Conservation (phyloP, 2,329 filamentous ascomycete genomes). For the Xylariaceae sp. region DNA sequence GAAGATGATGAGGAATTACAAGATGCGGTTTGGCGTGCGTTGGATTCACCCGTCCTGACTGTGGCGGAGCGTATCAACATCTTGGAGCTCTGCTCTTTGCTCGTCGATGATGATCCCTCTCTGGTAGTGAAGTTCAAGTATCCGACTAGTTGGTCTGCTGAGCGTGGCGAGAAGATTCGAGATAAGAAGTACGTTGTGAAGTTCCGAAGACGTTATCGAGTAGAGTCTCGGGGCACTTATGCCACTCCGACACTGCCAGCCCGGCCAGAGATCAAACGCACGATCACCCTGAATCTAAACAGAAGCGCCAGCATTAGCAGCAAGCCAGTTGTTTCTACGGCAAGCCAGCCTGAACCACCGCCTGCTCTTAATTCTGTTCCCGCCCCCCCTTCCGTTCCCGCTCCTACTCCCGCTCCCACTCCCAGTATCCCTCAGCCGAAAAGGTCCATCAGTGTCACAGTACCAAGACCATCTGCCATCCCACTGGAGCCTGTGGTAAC, state of each 20-base stretch:
- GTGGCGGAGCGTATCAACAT: constrained; percentile 56
- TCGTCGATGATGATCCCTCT: constrained; percentile 56
- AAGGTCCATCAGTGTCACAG: constrained; percentile 26
- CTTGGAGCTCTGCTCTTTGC: constrained; percentile 56
- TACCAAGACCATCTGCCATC: constrained; percentile 18
- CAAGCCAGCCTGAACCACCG: constrained; percentile 16
- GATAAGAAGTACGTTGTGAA: constrained; percentile 33
- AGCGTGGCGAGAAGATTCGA: constrained; percentile 35
- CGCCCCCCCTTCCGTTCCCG: constrained; percentile 4
- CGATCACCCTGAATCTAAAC: constrained; percentile 43
- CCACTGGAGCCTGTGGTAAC: neutral
- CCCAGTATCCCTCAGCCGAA: constrained; percentile 14
- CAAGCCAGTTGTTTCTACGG: constrained; percentile 16
- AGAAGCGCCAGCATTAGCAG: constrained; percentile 33
- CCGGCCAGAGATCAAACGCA: constrained; percentile 39
- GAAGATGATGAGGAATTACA: constrained; percentile 52
- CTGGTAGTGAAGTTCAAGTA: constrained; percentile 54
- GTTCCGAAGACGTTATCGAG: constrained; percentile 38
- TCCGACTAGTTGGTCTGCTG: constrained; percentile 52
- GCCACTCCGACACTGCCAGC: constrained; percentile 26
- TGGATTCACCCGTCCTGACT: constrained; percentile 54
- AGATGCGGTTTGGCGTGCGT: constrained; percentile 54
- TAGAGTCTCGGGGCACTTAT: constrained; percentile 37
- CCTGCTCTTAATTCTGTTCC: constrained; percentile 13
- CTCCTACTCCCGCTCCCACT: constrained; percentile 9